Base-by-base conservation (phyloP, 2,329 filamentous ascomycete species). In the Alternaria viburni region DNA sequence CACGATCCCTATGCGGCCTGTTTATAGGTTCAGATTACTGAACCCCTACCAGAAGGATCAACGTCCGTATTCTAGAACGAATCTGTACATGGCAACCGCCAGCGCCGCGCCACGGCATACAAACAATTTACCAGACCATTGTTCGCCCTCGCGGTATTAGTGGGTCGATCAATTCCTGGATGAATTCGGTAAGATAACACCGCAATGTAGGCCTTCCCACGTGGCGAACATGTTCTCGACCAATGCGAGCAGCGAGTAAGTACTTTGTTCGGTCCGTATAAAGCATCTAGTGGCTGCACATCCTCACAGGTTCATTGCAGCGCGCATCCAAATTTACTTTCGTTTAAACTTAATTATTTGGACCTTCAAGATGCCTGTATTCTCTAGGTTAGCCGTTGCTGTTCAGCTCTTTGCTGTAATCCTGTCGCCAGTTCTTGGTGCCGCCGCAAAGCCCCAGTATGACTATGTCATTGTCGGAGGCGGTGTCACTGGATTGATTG, bases 401-500 rank as follows among this genome's bases (percentile, higher is more conserved):
- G 64, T 69, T 51, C 73, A 73, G 67, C 64, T 74, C 15, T 55
- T 72, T 60, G 62, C 68, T 65, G 58, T 71, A 19, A 60, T 72
- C 30, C 23, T 73, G n/a, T 62, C 66, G 12, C 69, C 70, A 11
- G 69, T 66, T 59, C 65, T 67, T 54, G 65, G 65, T 47, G 62
- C 59, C 11, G 65, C 56, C 10, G 54, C 62, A 13, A 55, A 58
- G 21, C 57, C 61, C 36, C 59, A 68, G 26, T 75, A 74, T 36
- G 75, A 77, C 59, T 77, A 77, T 68, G 68, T 77, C 8, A 73
- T 77, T 43, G 71, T 77, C 32, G 75, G 75, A 51, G 75, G 72
- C 46, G 75, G 74, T 43, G 65, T 74, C n/a, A 74, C 68, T 12
- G 75, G 75, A 6, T 61, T 75, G 47, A 64, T 75, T 21, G 70